A percentile compares a stretch with the other conserved stretches of the same genome.
Conservation (phyloP, 306 rosid genomes). For the Quercus gilva region DNA sequence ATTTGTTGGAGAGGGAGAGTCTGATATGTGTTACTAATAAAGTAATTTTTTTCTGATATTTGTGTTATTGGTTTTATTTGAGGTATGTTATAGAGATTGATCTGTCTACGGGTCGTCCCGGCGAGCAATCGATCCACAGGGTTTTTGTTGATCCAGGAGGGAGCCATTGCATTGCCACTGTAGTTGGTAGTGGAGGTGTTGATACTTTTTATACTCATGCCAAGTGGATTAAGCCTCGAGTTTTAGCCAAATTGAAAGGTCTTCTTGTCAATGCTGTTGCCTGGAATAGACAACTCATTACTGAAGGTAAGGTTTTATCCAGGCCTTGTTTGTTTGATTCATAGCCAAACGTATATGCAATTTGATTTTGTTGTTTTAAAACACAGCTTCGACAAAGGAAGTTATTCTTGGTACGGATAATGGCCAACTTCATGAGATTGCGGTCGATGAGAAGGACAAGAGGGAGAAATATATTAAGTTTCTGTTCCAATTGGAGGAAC, state of each 20-base stretch:
- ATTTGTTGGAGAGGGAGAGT: too few species aligned
- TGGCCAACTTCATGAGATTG: slow-evolving; percentile 81
- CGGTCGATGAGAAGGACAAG: slow-evolving; percentile 96
- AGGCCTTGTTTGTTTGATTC: slow-evolving; percentile 5
- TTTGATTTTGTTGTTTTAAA: slow-evolving; percentile 5
- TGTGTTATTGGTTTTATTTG: slow-evolving; percentile 23
- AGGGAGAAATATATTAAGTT: slow-evolving; percentile 84
- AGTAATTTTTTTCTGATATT: neutral
- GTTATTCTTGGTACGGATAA: slow-evolving; percentile 82
- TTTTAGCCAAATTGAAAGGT: slow-evolving; percentile 76
- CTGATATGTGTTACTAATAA: neutral
- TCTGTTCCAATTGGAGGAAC: slow-evolving; percentile 67
- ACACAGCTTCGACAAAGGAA: slow-evolving; percentile 84
- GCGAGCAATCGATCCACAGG: slow-evolving; percentile 93
- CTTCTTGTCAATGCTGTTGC: slow-evolving; percentile 90
- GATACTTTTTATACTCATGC: slow-evolving; percentile 93
- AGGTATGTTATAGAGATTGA: slow-evolving; percentile 56
- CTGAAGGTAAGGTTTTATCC: slow-evolving; percentile 60
- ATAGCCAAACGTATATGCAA: neutral
- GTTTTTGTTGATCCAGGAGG: slow-evolving; percentile 98
- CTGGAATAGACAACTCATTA: slow-evolving; percentile 87
- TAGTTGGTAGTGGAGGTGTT: slow-evolving; percentile 74
- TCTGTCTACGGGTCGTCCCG: slow-evolving; percentile 83
- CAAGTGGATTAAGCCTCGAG: slow-evolving; percentile 86
- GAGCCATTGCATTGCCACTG: slow-evolving; percentile 85